Evolutionary conservation across 2,329 filamentous ascomycete species (phyloP).

Genomic region (Microdochium nivale): DNA sequence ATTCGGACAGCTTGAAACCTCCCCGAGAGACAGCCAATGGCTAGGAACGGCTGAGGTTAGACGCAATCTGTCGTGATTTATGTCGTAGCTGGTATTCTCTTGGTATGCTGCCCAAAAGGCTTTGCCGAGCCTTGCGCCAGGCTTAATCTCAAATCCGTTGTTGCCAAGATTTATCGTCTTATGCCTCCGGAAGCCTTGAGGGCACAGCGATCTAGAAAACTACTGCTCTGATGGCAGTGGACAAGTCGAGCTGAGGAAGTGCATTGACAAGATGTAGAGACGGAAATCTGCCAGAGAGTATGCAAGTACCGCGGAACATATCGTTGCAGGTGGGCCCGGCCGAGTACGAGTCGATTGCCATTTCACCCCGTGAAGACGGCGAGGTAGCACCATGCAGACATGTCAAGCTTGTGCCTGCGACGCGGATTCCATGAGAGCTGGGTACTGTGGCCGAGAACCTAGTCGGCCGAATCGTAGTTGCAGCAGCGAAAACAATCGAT

Average conservation of each 20-base stretch:
- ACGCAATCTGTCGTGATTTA: too few species aligned
- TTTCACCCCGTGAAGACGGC: background rate
- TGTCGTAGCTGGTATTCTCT: too few species aligned
- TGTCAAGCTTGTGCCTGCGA: background rate
- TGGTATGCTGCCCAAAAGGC: too few species aligned
- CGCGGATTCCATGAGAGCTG: background rate
- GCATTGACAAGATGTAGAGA: background rate
- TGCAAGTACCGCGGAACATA: background rate
- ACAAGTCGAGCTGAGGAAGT: background rate
- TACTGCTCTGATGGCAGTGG: background rate
- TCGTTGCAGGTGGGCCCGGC: background rate
- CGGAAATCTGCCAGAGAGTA: background rate
- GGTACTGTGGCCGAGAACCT: background rate
- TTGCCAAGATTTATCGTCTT: background rate
- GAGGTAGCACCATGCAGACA: background rate
- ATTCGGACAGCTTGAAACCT: background rate
- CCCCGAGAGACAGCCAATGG: background rate
- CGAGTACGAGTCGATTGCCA: background rate
- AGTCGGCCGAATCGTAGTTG: background rate
- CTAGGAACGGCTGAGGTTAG: background rate
- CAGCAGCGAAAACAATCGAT: background rate
- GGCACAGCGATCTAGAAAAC: background rate
- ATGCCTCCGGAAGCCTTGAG: background rate
- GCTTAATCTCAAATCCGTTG: background rate
- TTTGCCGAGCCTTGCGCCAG: background rate